These are phyloP conservation scores for Zarea fungicola DNA, from an alignment of 2,329 filamentous ascomycete species.

Conservation along the genomic window DNA sequence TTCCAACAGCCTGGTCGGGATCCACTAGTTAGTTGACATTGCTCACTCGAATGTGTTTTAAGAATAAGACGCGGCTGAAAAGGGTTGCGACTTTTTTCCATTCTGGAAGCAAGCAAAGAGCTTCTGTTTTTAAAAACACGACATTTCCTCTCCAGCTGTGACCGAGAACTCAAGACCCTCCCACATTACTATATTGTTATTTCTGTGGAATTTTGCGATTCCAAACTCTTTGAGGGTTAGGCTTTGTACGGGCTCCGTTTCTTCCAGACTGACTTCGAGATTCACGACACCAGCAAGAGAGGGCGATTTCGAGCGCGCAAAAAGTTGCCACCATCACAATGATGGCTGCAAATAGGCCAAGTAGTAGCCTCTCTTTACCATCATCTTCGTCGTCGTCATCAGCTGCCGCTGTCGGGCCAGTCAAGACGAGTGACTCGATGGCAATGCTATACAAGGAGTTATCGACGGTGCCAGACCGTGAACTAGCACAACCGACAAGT, in stretches of 20 bases:
- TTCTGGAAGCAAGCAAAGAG: background rate
- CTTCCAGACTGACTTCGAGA: too few species aligned
- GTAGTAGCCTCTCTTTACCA: background rate
- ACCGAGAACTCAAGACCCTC: too few species aligned
- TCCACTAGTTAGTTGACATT: too few species aligned
- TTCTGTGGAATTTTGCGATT: too few species aligned
- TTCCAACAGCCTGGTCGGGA: too few species aligned
- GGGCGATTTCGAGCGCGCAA: too few species aligned
- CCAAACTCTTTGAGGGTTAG: too few species aligned
- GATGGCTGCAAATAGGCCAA: conserved; percentile 3
- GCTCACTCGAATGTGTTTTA: background rate
- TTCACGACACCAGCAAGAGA: background rate
- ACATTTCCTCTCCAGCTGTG: too few species aligned
- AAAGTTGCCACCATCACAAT: too few species aligned
- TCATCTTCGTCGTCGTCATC: background rate
- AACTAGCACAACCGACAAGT: background rate
- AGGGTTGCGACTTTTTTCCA: background rate
- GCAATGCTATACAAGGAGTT: conserved; percentile 2
- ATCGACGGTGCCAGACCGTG: conserved; percentile 7
- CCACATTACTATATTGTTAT: too few species aligned
- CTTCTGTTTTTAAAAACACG: background rate
- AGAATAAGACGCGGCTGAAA: conserved; percentile 4
- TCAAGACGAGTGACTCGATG: background rate
- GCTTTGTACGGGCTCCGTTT: too few species aligned
- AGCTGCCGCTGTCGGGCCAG: background rate